Evolutionary conservation across 2,329 filamentous ascomycete species (phyloP).

Genomic region (Xenosphaeropsis pyriputrescens): DNA sequence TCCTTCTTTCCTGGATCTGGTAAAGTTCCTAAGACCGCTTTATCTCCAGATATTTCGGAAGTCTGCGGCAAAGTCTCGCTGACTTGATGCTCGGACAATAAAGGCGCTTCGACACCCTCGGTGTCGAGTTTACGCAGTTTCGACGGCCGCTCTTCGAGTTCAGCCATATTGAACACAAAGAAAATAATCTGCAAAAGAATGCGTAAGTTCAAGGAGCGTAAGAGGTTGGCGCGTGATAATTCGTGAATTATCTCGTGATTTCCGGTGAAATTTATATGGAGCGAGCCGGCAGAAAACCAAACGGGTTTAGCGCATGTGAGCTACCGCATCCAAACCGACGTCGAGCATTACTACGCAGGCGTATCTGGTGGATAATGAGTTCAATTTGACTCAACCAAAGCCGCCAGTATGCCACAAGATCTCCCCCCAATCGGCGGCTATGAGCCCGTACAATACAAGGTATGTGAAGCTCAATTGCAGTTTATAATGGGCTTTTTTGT

Average conservation of each 20-base stretch:
- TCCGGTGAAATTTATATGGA: too few species aligned
- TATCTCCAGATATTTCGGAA: too few species aligned
- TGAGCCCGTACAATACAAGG: slow-evolving; percentile 93
- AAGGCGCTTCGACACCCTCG: background rate
- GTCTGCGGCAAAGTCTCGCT: too few species aligned
- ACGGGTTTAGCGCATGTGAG: background rate
- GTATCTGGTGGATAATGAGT: too few species aligned
- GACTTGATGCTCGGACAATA: too few species aligned
- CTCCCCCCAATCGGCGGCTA: slow-evolving; percentile 94
- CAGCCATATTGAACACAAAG: slow-evolving; percentile 10
- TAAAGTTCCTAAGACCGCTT: too few species aligned
- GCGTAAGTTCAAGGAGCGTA: background rate
- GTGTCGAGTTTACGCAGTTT: slow-evolving; percentile 14
- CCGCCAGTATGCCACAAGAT: slow-evolving; percentile 81
- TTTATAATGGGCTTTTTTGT: background rate
- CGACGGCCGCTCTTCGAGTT: slow-evolving; percentile 14
- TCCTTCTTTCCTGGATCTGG: too few species aligned
- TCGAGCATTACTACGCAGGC: background rate
- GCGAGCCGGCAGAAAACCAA: background rate
- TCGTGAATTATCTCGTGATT: background rate
- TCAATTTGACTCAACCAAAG: too few species aligned
- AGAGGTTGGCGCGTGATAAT: background rate
- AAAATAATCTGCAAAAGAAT: background rate
- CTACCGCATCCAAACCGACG: background rate
- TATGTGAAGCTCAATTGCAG: slow-evolving; percentile 24